Evolutionary conservation across 352 stramenopile species (phyloP), one percentile per base, ranked within the genome.

Genomic region (Globisporangium yorkense): DNA sequence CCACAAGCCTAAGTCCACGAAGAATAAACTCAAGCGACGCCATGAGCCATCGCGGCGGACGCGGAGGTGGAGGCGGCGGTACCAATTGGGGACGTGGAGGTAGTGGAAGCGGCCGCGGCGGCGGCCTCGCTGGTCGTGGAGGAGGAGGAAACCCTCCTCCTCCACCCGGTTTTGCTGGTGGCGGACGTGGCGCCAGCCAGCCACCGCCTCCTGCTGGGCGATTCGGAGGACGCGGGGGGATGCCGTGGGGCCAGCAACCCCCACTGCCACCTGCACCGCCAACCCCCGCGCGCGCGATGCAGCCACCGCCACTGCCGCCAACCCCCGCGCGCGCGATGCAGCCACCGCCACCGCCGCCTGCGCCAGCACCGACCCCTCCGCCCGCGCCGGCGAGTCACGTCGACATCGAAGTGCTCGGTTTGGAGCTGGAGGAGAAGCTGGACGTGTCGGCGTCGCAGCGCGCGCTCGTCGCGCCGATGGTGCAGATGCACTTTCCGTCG

Each of bases 351-450:
- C n/a, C 40, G 18, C 53, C 48, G 49, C 18, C 45, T 7, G 29
- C 54, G 20, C 20, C 37, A 15, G 20, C 39, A 21, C 43, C 56
- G 0, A 15, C 52, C 37, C 15, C 54, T 13, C 10, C 57, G 9
- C 15, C 52, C 3, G 21, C 61, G 5, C 21, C n/a, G 24, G 7
- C 58, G 13, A 46, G 37, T 27, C 57, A 39, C 12, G 15, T 8
- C 18, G 45, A 59, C 7, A 43, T 63, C n/a, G 58, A 62, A 16
- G 50, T 49, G 18, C 60, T 66, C 24, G 55, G 48, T 8, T 46
- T 48, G 13, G 64, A 79, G 35, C 44, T 85, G 20, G 74, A 84
- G 41, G 71, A 75, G 52, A 84, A 82, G 45, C 59, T 66, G 37
- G 41, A 46, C 24, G 12, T 62, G 20, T 53, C 54, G 18, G 59